A percentile compares a stretch with the other conserved stretches of the same genome.
These are phyloP conservation scores for Endoconidiophora laricicola DNA, from an alignment of 2,329 filamentous ascomycete genomes.

Conservation along the genomic window DNA sequence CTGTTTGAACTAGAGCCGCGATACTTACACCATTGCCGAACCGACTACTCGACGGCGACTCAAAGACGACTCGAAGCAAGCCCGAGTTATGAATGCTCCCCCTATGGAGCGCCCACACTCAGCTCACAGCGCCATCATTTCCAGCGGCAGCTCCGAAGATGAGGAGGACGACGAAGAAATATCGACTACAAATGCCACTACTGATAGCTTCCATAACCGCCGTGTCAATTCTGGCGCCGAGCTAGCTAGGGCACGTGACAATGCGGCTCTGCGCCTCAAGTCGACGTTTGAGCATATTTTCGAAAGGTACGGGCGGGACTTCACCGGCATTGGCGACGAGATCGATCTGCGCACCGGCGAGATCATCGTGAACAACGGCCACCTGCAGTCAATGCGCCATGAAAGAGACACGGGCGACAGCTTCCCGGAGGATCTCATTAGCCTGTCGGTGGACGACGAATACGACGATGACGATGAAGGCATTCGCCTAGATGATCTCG, in stretches of 20 bases:
- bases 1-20: neutral
- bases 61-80: too few species aligned
- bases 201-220: conserved; percentile 29
- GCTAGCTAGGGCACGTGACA: conserved; percentile 43
- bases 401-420: conserved; percentile 31
- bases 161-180: conserved; percentile 29
- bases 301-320: conserved; percentile 71
- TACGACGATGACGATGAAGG: conserved; percentile 23
- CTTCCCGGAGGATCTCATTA: conserved; percentile 11
- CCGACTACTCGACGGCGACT: too few species aligned
- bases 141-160: conserved; percentile 19
- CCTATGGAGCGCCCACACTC: neutral
- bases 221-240: conserved; percentile 35
- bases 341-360: conserved; percentile 70
- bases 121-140: neutral
- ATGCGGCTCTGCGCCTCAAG: conserved; percentile 57
- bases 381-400: conserved; percentile 46
- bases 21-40: too few species aligned
- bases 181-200: conserved; percentile 11
- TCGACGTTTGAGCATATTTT: conserved; percentile 80
- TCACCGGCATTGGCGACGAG: conserved; percentile 70
- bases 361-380: conserved; percentile 82
- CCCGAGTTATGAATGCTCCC: too few species aligned
- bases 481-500: conserved; percentile 20
- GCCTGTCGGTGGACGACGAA: conserved; percentile 14